These are phyloP conservation scores for Didymella keratinophila DNA, from an alignment of 2,329 filamentous ascomycete species.

Conservation along the genomic window DNA sequence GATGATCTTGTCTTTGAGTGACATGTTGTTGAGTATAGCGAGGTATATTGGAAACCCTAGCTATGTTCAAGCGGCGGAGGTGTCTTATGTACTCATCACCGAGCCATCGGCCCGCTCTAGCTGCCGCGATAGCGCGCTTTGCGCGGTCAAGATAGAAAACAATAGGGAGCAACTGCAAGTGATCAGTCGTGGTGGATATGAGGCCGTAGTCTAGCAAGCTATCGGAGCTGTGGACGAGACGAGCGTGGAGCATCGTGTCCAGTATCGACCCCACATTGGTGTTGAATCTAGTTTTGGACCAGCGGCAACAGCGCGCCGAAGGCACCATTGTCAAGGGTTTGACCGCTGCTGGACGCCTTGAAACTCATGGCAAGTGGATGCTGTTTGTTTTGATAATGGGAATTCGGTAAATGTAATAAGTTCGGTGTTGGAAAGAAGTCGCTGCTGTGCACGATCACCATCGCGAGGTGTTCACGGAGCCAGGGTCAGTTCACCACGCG, in stretches of 20 bases:
- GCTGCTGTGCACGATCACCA: no score
- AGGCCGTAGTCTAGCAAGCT: neutral
- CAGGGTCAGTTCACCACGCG: no score
- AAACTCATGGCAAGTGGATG: neutral
- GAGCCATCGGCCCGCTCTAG: slow-evolving; percentile 1
- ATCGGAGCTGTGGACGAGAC: neutral
- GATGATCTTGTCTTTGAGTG: slow-evolving; percentile 42
- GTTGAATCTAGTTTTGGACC: neutral
- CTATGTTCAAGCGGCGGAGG: neutral
- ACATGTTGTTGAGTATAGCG: slow-evolving; percentile 22
- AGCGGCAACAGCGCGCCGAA: neutral
- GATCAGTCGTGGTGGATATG: neutral
- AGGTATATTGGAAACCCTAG: no score
- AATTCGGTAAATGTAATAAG: no score
- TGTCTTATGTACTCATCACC: slow-evolving; percentile 2
- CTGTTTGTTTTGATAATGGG: no score
- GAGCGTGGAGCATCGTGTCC: neutral
- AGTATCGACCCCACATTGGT: slow-evolving; percentile 3
- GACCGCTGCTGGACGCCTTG: neutral
- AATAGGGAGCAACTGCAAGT: neutral
- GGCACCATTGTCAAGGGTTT: neutral
- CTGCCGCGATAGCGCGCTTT: slow-evolving; percentile 4
- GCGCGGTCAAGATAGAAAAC: neutral
- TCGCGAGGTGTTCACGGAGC: no score
- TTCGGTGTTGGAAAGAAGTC: no score